These are phyloP conservation scores for Kluyveromyces dobzhanskii DNA, from an alignment of 805 yeast species.

Conservation along the genomic window DNA sequence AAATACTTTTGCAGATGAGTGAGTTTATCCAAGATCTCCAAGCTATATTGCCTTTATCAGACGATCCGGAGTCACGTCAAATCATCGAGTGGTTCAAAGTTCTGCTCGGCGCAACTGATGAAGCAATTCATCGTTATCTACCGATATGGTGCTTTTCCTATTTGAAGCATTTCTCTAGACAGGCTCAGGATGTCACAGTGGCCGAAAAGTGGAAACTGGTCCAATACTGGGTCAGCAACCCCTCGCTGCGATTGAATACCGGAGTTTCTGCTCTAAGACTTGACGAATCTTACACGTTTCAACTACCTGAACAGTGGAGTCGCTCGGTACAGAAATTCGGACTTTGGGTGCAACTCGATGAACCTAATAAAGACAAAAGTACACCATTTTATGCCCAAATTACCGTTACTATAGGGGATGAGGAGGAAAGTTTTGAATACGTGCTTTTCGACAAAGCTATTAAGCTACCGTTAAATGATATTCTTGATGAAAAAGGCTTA, in stretches of 20 bases:
- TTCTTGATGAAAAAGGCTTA: neutral
- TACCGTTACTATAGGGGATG: neutral
- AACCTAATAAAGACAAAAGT: neutral
- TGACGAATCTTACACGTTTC: neutral
- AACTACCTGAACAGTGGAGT: conserved; percentile 1
- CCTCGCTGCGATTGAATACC: neutral
- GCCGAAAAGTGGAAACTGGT: neutral
- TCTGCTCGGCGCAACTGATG: neutral
- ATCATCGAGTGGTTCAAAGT: neutral
- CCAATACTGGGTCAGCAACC: neutral
- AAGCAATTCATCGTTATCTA: neutral
- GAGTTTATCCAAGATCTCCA: neutral
- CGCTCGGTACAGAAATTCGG: neutral
- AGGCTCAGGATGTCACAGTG: neutral
- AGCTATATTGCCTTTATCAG: neutral
- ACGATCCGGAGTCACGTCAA: neutral
- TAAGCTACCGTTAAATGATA: neutral
- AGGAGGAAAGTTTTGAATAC: neutral
- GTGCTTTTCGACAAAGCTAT: neutral
- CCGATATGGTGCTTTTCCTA: neutral
- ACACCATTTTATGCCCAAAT: neutral
- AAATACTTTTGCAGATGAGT: too few species aligned
- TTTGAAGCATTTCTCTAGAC: neutral
- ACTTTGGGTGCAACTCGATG: neutral
- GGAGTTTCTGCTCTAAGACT: conserved; percentile 1